Evolutionary conservation across 352 stramenopile species (phyloP).

Genomic region (Globisporangium polare): DNA sequence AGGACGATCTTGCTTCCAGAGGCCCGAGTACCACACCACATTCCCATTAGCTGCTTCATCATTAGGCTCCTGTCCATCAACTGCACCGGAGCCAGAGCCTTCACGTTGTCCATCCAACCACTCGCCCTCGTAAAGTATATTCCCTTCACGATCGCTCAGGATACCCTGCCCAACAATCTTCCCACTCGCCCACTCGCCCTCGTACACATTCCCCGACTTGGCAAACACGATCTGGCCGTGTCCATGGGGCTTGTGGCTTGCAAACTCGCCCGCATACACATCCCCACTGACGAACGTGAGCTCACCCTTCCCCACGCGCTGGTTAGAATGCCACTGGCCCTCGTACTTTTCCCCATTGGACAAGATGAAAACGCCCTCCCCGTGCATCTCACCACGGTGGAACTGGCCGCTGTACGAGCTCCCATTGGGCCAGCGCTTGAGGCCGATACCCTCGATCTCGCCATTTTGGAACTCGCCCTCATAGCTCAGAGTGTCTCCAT

Average conservation of each 20-base stretch:
- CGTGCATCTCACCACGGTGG: slow-evolving; percentile 43
- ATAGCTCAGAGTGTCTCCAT: slow-evolving; percentile 18
- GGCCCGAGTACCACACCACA: slow-evolving; percentile 18
- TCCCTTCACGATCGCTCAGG: slow-evolving; percentile 12
- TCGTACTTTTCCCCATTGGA: slow-evolving; percentile 46
- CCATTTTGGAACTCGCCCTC: slow-evolving; percentile 51
- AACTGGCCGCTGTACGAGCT: slow-evolving; percentile 62
- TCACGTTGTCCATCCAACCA: slow-evolving; percentile 34
- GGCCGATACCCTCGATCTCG: slow-evolving; percentile 56
- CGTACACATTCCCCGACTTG: slow-evolving; percentile 19
- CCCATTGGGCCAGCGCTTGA: slow-evolving; percentile 51
- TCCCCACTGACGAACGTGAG: slow-evolving; percentile 26
- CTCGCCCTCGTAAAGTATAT: slow-evolving; percentile 36
- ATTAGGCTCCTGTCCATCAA: neutral
- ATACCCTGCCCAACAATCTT: slow-evolving; percentile 20
- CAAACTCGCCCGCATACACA: slow-evolving; percentile 43
- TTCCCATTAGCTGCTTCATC: neutral
- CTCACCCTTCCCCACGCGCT: slow-evolving; percentile 36
- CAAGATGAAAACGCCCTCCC: slow-evolving; percentile 42
- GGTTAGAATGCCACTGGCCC: slow-evolving; percentile 48
- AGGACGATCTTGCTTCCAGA: slow-evolving; percentile 19
- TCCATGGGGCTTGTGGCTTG: slow-evolving; percentile 36
- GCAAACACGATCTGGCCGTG: slow-evolving; percentile 27
- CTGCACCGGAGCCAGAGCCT: slow-evolving; percentile 18
- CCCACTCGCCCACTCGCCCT: slow-evolving; percentile 42